Base-by-base conservation (phyloP, 1,284 basidiomycete species). In the Ustilago cynodontis region DNA sequence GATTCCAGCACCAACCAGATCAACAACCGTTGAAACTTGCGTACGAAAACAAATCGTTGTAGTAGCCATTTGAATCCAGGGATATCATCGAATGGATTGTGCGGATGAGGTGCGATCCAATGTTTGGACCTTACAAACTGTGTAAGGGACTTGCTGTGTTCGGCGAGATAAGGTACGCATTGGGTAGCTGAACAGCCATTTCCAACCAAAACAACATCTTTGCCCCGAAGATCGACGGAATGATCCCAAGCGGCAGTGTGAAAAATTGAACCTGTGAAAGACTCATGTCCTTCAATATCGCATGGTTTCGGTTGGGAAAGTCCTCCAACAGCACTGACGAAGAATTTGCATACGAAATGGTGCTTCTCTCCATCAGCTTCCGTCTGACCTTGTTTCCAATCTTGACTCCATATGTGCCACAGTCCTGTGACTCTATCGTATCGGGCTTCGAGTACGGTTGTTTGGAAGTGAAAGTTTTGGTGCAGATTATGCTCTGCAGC, bases 181-280 rank as follows among this genome's bases (percentile, higher is more conserved):
- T 84, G 82, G 20, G 81, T 82, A 13, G 81, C 82, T 0, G 76
- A 78, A 66, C 82, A 84, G 13, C 84, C 84, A 50, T 85, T 85
- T 47, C 84, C 84, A 5, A 87, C 75, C 16, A 87, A 72, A 18
- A 85, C 77, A 14, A 87, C 85, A 41, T 84, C 71, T 65, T 87
- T 87, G 58, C 79, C 78, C 45, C 76, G 77, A 37, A 86, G 51
- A 29, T 82, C 68, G 35, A 86, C 79, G 18, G 66, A 68, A 39
- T 83, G 80, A 56, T 86, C 82, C 86, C 86, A 87, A 4, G 82
- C 70, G 0, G 85, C 85, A 29, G 84, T 84, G 66, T 87, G 86
- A 73, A 87, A 87, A 59, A 80, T 65, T 7, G 81, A 59, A 2
- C 81, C 82, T 18, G 80, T 59, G 61, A 86, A 87, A 18, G 65